phyloP scores from a whole-genome alignment of 805 yeast species.

The Debaryomyces tyrocola region DNA sequence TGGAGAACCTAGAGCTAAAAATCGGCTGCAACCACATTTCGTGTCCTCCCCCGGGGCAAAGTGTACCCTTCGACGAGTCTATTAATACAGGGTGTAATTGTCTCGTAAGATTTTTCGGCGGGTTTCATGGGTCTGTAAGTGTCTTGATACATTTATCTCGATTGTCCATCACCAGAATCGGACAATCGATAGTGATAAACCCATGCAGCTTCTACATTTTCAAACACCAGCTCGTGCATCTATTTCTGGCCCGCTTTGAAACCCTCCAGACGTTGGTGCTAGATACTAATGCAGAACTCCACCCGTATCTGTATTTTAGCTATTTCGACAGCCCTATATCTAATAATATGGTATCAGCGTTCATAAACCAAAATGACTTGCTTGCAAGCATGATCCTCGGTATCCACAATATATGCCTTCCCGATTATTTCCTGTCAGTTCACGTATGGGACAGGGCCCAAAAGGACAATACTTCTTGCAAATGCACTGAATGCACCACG shows the following conservation, averaged over 20 bases:
- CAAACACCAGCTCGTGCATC: slow-evolving; percentile 2
- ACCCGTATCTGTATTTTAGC: slow-evolving; percentile 3
- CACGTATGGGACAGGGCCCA: slow-evolving; percentile 9
- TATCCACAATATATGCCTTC: neutral
- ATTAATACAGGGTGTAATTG: slow-evolving; percentile 6
- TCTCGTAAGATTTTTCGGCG: slow-evolving; percentile 4
- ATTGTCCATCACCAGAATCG: slow-evolving; percentile 1
- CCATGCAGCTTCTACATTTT: slow-evolving; percentile 9
- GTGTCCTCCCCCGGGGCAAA: neutral
- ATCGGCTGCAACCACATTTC: slow-evolving; percentile 11
- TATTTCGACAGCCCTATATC: neutral
- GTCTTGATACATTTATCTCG: neutral
- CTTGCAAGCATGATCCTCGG: neutral
- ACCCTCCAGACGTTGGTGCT: slow-evolving; percentile 2
- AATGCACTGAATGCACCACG: slow-evolving; percentile 1
- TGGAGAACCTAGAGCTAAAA: slow-evolving; percentile 3
- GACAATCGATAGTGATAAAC: slow-evolving; percentile 4
- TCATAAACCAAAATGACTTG: slow-evolving; percentile 1
- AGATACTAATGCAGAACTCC: slow-evolving; percentile 6
- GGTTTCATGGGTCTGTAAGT: neutral
- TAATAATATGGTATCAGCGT: neutral
- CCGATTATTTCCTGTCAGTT: slow-evolving; percentile 11
- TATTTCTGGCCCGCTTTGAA: neutral
- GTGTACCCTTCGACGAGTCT: neutral
- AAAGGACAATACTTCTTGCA: slow-evolving; percentile 1